phyloP scores from a whole-genome alignment of 1,139 yeast genomes.

The Starmera stellimalicola region DNA sequence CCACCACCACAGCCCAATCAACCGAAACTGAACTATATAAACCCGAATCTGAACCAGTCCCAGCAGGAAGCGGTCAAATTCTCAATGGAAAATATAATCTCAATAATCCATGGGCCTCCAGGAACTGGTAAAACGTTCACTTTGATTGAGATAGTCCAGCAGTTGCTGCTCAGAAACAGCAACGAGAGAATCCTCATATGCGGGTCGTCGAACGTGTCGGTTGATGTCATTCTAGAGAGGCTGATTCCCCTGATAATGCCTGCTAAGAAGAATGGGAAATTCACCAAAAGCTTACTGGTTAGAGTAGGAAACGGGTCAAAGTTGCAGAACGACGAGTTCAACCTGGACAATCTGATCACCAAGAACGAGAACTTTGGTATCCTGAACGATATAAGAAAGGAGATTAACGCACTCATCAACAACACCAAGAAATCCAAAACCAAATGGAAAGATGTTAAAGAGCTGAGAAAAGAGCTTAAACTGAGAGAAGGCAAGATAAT shows the following conservation, averaged over 20 bases:
- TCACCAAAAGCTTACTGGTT: conserved; percentile 43
- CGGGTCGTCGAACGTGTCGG: conserved; percentile 94
- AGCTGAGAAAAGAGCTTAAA: conserved; percentile 59
- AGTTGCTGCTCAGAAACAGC: conserved; percentile 36
- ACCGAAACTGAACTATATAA: conserved; percentile 29
- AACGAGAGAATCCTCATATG: conserved; percentile 76
- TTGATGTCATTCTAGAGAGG: conserved; percentile 83
- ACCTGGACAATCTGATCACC: conserved; percentile 66
- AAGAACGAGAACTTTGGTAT: conserved; percentile 54
- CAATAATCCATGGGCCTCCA: conserved; percentile 70
- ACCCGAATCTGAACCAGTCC: conserved; percentile 52
- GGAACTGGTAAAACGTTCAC: conserved; percentile 85
- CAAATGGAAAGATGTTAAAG: conserved; percentile 62
- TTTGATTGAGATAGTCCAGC: conserved; percentile 73
- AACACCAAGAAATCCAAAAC: conserved; percentile 55
- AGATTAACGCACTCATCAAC: conserved; percentile 52
- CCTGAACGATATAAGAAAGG: conserved; percentile 57
- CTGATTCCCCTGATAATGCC: conserved; percentile 32
- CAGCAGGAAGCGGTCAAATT: conserved; percentile 59
- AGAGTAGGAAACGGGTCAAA: conserved; percentile 95
- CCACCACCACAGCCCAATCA: conserved; percentile 9
- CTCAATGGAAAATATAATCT: conserved; percentile 37
- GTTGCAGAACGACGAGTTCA: conserved; percentile 56
- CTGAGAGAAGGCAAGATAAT: conserved; percentile 58
- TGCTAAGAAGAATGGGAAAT: conserved; percentile 31